Evolutionary conservation across 192 early-diverging fungal species (phyloP), one percentile per base, ranked within the genome.

Genomic region (Umbelopsis isabellina): DNA sequence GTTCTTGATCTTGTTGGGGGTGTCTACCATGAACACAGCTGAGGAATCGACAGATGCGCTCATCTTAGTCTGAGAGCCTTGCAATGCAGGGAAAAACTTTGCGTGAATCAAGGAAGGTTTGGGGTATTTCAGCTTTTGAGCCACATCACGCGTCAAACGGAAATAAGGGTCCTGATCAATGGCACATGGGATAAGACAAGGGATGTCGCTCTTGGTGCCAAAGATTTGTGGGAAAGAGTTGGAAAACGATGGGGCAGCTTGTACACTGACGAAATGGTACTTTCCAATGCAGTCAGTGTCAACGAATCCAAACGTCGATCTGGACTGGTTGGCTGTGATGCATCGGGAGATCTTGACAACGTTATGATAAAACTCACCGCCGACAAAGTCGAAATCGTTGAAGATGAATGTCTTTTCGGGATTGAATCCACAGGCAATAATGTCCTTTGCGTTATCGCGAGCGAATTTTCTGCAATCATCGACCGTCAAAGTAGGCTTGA

Each of bases 161-260:
- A 99, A 99, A 83, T 99, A 99, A 55, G 97, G 97, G 75, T 99
- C 97, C 80, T 99, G 97, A 79, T 99, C 97, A 76, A 99, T 97
- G 49, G 95, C 96, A 74, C 96, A 98, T 23, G 97, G 97, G 72
- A 99, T 98, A 82, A 99, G 82, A 77, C 94, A 95, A 5, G 97
- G 96, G 70, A 98, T 90, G 72, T 99, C 95, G 47, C 79, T 86
- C 72, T 92, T 92, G 21, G 75, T 74, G 30, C 97, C 97, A 84
- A 98, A 99, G 65, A 99, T 99, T 55, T 91, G 86, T 16, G 96
- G 96, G 86, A 99, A 99, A 5, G 91, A 84, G 80, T 94, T 97
- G 72, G 93, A 95, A 75, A 99, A 92, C 6, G 96, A 93, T 11
- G 97, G 97, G 2, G 97, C 93, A 12, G 94, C 92, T 85, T 99